These are phyloP conservation scores for Boletus reticuloceps DNA, from an alignment of 768 basidiomycete species.

Conservation along the genomic window DNA sequence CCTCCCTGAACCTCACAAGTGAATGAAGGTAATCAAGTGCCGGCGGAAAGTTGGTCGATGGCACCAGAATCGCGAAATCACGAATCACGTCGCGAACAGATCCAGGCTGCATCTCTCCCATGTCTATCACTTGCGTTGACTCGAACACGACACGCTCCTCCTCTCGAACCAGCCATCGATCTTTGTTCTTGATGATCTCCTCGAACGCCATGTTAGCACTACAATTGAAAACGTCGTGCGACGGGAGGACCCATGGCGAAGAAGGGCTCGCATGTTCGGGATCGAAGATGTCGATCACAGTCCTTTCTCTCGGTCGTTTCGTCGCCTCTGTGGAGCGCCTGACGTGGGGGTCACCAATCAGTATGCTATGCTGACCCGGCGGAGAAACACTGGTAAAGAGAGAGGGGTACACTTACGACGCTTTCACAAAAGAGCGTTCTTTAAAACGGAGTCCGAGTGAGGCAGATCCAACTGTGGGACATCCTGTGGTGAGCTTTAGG, in stretches of 20 bases:
- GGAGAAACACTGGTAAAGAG: neutral
- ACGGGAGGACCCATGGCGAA: neutral
- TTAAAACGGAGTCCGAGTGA: neutral
- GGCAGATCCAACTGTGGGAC: neutral
- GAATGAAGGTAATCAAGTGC: slow-evolving; percentile 2
- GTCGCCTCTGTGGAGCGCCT: slow-evolving; percentile 2
- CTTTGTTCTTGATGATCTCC: neutral
- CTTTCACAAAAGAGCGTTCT: slow-evolving; percentile 1
- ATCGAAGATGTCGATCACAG: neutral
- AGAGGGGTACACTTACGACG: neutral
- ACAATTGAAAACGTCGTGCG: neutral
- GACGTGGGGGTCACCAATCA: neutral
- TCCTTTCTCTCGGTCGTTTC: neutral
- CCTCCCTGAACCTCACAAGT: neutral
- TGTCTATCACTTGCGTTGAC: neutral
- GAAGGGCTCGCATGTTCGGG: neutral
- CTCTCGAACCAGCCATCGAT: slow-evolving; percentile 8
- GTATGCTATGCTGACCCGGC: neutral
- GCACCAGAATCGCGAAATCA: slow-evolving; percentile 12
- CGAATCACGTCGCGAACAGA: neutral
- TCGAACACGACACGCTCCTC: slow-evolving; percentile 15
- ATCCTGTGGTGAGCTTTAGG: neutral
- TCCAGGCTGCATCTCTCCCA: neutral
- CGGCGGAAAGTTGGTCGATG: slow-evolving; percentile 15
- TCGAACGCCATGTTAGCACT: neutral